Evolutionary conservation across 139 green algal genomes (phyloP).

Genomic region (Bryopsis sp.): DNA sequence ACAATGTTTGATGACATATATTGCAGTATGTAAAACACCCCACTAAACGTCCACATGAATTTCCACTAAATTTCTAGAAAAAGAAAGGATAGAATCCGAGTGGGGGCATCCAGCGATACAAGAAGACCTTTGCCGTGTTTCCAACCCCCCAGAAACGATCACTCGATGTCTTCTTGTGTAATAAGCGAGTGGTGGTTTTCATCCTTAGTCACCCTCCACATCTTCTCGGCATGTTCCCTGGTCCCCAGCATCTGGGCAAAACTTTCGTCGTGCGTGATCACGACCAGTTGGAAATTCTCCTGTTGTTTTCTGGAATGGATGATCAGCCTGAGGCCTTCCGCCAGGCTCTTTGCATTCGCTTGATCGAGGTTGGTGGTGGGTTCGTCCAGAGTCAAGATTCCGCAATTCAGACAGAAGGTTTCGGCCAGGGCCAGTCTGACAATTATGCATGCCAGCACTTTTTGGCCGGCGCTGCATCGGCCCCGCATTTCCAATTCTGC

Average conservation of each 20-base stretch:
- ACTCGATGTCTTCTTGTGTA: constrained; percentile 42
- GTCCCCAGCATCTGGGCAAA: constrained; percentile 68
- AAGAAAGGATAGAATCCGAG: too few species aligned
- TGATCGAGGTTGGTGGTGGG: constrained; percentile 97
- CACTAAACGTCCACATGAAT: too few species aligned
- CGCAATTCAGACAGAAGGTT: constrained; percentile 97
- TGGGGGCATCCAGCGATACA: too few species aligned
- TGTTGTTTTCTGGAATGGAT: constrained; percentile 71
- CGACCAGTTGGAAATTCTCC: constrained; percentile 97
- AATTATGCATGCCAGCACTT: constrained; percentile 96
- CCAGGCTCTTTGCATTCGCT: constrained; percentile 36
- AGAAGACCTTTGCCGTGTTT: too few species aligned
- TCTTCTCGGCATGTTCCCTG: constrained; percentile 56
- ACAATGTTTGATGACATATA: too few species aligned
- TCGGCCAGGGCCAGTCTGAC: constrained; percentile 95
- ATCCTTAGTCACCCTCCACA: constrained; percentile 86
- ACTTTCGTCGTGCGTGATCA: constrained; percentile 97
- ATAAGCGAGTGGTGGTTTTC: constrained; percentile 61
- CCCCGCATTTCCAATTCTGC: constrained; percentile 97
- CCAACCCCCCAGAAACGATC: too few species aligned
- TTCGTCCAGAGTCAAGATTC: constrained; percentile 96
- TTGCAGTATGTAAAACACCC: too few species aligned
- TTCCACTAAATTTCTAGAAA: too few species aligned
- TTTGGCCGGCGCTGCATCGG: constrained; percentile 91
- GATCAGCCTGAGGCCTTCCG: constrained; percentile 26